Evolutionary conservation across 2,329 filamentous ascomycete species (phyloP), one percentile per base, ranked within the genome.

Genomic region (Coniochaeta pulveracea): DNA sequence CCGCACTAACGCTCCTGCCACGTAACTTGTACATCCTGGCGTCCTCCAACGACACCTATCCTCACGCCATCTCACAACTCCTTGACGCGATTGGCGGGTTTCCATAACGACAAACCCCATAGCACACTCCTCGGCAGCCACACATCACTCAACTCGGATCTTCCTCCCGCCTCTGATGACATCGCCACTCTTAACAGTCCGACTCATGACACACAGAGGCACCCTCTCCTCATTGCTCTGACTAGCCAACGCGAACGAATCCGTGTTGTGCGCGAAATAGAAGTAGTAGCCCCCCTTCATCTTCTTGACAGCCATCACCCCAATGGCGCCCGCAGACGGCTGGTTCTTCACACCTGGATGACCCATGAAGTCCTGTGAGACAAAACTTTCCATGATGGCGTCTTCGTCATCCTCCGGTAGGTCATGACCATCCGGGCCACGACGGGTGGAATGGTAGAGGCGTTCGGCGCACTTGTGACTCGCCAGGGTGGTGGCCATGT

Each of bases 231-330:
- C 70, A 2, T 80, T 82, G 23, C 80, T 75, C 84, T 96, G 93
- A 3, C 85, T 93, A 2, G 86, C 85, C 34, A 98, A 60, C 5
- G 88, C 86, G 62, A 81, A 80, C 2, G 72, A 77, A 52, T 96
- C 89, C 1, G 91, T 98, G 50, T 96, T 98, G 64, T 98, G 91
- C 1, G 82, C 88, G 60, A 93, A 98, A 56, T 89, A 89, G 33
- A 98, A 71, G 50, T 82, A 85, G 42, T 85, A 76, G 2, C 85
- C 86, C 15, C 72, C 66, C 10, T 63, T 65, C 1, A 73, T 80
- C 61, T 86, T 91, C 61, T 96, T 96, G 47, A 95, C 82, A 1
- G 78, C 77, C 63, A 98, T 77, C 37, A 94, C 73, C 3, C 91
- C 91, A 47, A 98, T 93, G 19, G 89, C 88, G 3, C 84, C 85